phyloP scores from a whole-genome alignment of 257 asterid genomes.

The Paulownia fortunei region DNA sequence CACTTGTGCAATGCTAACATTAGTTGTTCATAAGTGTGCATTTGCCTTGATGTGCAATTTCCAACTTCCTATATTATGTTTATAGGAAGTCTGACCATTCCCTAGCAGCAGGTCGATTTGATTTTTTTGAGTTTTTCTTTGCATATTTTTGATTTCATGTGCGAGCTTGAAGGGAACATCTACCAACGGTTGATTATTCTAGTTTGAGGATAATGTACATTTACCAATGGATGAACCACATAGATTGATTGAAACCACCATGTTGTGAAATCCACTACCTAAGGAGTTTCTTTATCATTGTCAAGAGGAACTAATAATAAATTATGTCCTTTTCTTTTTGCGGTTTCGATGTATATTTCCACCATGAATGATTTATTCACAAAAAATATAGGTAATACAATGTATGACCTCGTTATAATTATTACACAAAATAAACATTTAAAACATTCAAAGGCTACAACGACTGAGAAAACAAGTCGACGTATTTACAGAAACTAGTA shows the following conservation, averaged over 20 bases:
- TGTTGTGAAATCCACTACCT: constrained; percentile 51
- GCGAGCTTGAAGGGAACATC: background rate
- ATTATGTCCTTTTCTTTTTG: background rate
- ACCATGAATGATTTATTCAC: too few species aligned
- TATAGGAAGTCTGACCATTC: background rate
- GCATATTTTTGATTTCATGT: too few species aligned
- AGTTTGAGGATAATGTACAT: constrained; percentile 91
- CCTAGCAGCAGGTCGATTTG: background rate
- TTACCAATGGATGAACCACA: constrained; percentile 96
- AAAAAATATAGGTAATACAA: too few species aligned
- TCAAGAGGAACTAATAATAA: constrained; percentile 22
- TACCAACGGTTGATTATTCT: constrained; percentile 32
- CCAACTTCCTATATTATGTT: background rate
- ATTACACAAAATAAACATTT: too few species aligned
- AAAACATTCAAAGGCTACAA: too few species aligned
- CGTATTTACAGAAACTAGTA: too few species aligned
- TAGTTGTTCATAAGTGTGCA: background rate
- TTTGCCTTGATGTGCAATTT: background rate
- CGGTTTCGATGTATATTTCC: constrained; percentile 5
- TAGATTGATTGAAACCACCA: constrained; percentile 90
- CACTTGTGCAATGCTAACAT: background rate
- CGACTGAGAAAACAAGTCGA: too few species aligned
- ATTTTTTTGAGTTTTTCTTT: background rate
- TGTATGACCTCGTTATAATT: too few species aligned
- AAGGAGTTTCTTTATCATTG: background rate